Conservation (phyloP, 768 basidiomycete genomes). For the Boletus vinaceobasis region DNA sequence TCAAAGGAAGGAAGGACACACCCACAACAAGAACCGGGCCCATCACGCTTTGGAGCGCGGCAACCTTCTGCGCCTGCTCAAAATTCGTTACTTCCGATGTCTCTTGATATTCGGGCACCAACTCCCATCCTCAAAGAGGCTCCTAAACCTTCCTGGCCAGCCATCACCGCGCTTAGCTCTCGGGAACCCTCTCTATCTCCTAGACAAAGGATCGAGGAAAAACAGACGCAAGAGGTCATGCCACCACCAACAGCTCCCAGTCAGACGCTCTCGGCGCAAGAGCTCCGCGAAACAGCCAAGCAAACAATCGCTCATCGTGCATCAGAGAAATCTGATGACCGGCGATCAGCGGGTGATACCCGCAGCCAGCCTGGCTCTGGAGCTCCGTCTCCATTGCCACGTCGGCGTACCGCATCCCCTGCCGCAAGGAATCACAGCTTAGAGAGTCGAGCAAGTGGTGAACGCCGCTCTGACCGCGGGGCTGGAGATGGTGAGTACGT, state of each 20-base stretch:
- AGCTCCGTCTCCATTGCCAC: slow-evolving; percentile 51
- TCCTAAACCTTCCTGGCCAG: slow-evolving; percentile 16
- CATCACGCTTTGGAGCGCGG: slow-evolving; percentile 23
- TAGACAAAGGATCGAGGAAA: slow-evolving; percentile 42
- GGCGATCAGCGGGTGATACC: slow-evolving; percentile 32
- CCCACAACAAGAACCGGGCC: slow-evolving; percentile 14
- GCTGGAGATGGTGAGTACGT: slow-evolving; percentile 40
- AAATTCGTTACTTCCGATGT: slow-evolving; percentile 10
- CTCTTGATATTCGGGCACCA: slow-evolving; percentile 17
- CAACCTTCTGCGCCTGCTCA: slow-evolving; percentile 14
- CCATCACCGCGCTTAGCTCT: slow-evolving; percentile 17
- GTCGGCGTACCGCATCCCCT: slow-evolving; percentile 64
- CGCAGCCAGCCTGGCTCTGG: slow-evolving; percentile 51
- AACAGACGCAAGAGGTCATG: slow-evolving; percentile 47
- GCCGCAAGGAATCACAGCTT: slow-evolving; percentile 62
- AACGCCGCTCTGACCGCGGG: slow-evolving; percentile 55
- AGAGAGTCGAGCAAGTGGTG: slow-evolving; percentile 72
- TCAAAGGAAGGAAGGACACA: slow-evolving; percentile 27
- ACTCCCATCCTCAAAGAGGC: slow-evolving; percentile 16
- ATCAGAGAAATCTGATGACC: slow-evolving; percentile 41
- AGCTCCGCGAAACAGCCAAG: slow-evolving; percentile 76
- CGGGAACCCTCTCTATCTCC: slow-evolving; percentile 40
- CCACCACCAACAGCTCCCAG: slow-evolving; percentile 77
- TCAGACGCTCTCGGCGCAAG: slow-evolving; percentile 74
- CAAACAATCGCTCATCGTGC: slow-evolving; percentile 48